phyloP scores from a whole-genome alignment of 2,329 filamentous ascomycete genomes.

The Thelonectria discophora region DNA sequence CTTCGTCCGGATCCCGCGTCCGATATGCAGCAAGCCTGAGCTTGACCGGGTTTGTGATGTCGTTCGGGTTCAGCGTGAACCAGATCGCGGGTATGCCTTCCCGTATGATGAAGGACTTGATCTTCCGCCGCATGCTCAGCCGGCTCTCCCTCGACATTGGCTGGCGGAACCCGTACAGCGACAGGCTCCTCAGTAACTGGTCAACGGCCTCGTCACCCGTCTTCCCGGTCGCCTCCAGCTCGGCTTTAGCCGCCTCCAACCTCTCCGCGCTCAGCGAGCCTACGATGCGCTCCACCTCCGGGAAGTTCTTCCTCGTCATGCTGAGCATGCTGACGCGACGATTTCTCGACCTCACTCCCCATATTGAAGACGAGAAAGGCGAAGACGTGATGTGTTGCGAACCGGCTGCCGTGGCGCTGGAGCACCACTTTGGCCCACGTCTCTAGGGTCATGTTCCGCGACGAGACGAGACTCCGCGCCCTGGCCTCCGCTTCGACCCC shows the following conservation, averaged over 20 bases:
- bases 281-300: neutral
- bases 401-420: constrained; percentile 9
- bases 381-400: constrained; percentile 1
- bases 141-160: constrained; percentile 16
- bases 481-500: neutral
- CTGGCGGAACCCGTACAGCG: neutral
- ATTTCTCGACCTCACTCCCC: constrained; percentile 9
- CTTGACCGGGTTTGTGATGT: constrained; percentile 27
- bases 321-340: constrained; percentile 10
- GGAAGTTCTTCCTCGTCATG: neutral
- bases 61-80: constrained; percentile 24
- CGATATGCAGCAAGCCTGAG: neutral
- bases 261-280: neutral
- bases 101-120: constrained; percentile 17
- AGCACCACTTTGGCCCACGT: neutral
- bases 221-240: no score
- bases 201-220: no score
- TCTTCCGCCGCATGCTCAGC: constrained; percentile 16
- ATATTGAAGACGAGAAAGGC: constrained; percentile 15
- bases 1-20: no score
- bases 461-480: neutral
- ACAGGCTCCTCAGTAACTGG: no score
- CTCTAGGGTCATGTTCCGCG: neutral
- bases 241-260: no score
- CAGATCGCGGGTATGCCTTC: constrained; percentile 20